Conservation (phyloP, 106 monocot species). For the Amphibolis antarctica region DNA sequence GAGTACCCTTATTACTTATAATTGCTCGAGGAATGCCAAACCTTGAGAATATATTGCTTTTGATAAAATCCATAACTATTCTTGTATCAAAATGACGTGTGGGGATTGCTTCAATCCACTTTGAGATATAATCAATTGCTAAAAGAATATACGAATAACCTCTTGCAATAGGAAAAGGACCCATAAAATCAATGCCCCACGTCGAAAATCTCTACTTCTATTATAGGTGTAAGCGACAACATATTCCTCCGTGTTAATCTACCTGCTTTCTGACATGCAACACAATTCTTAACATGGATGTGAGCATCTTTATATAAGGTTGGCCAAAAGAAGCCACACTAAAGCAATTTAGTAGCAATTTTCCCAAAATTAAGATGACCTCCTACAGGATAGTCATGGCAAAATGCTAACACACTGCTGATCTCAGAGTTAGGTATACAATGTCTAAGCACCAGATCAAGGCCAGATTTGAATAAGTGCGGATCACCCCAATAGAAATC, state of each 20-base stretch:
- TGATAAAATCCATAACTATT: too few species aligned
- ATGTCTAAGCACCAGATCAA: not conserved
- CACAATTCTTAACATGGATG: not conserved
- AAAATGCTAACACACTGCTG: not conserved
- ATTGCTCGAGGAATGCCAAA: not conserved
- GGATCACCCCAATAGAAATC: conserved; percentile 3
- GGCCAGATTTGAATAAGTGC: not conserved
- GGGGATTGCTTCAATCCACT: too few species aligned
- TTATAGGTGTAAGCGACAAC: not conserved
- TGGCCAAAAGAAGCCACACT: not conserved
- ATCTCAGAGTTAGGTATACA: not conserved
- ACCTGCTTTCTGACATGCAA: not conserved
- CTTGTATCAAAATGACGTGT: too few species aligned
- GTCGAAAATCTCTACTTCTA: not conserved
- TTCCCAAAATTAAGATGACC: conserved; percentile 1
- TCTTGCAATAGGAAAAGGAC: not conserved
- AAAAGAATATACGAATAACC: not conserved
- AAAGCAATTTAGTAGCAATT: not conserved
- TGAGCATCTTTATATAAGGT: not conserved
- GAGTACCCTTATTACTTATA: too few species aligned
- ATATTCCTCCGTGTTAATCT: not conserved
- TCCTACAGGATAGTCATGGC: not conserved
- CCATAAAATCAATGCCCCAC: conserved; percentile 5
- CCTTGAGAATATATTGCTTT: too few species aligned
- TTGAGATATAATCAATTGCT: too few species aligned